phyloP scores from a whole-genome alignment of 768 basidiomycete species.

The Chalciporus pseudorubinellus region DNA sequence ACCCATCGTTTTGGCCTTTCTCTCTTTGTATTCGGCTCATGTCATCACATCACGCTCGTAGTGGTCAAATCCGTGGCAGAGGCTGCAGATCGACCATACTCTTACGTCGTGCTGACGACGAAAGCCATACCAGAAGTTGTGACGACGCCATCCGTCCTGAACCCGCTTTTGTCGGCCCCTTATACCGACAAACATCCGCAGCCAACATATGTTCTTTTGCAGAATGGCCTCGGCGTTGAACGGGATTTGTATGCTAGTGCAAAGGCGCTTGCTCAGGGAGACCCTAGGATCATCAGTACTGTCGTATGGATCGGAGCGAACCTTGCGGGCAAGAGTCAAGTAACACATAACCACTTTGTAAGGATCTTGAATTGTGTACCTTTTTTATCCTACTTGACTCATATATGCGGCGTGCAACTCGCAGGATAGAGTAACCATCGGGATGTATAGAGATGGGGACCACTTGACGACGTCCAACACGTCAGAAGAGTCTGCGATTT shows the following conservation, averaged over 20 bases:
- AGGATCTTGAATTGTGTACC: slow-evolving; percentile 19
- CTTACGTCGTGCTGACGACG: slow-evolving; percentile 64
- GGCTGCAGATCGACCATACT: slow-evolving; percentile 59
- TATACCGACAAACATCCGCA: slow-evolving; percentile 47
- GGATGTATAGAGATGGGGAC: slow-evolving; percentile 51
- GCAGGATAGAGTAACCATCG: slow-evolving; percentile 46
- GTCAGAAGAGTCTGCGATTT: slow-evolving; percentile 39
- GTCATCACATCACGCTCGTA: slow-evolving; percentile 24
- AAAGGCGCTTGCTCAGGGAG: slow-evolving; percentile 37
- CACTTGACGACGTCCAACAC: slow-evolving; percentile 40
- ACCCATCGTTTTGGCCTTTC: slow-evolving; percentile 17
- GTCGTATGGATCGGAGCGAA: slow-evolving; percentile 57
- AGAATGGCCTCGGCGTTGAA: slow-evolving; percentile 70
- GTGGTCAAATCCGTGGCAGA: slow-evolving; percentile 58
- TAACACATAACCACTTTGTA: slow-evolving; percentile 54
- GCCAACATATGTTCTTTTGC: slow-evolving; percentile 59
- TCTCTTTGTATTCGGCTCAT: background rate
- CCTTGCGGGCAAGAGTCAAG: slow-evolving; percentile 42
- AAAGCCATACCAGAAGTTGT: slow-evolving; percentile 69
- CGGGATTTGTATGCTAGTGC: slow-evolving; percentile 57
- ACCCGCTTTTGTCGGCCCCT: slow-evolving; percentile 48
- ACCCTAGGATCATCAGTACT: slow-evolving; percentile 53
- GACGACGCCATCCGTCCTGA: slow-evolving; percentile 54
- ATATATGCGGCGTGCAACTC: background rate
- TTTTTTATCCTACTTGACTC: background rate